Evolutionary conservation across 148 eudicot species (phyloP), one percentile per base, ranked within the genome.

Genomic region (Vaccinium macrocarpon): DNA sequence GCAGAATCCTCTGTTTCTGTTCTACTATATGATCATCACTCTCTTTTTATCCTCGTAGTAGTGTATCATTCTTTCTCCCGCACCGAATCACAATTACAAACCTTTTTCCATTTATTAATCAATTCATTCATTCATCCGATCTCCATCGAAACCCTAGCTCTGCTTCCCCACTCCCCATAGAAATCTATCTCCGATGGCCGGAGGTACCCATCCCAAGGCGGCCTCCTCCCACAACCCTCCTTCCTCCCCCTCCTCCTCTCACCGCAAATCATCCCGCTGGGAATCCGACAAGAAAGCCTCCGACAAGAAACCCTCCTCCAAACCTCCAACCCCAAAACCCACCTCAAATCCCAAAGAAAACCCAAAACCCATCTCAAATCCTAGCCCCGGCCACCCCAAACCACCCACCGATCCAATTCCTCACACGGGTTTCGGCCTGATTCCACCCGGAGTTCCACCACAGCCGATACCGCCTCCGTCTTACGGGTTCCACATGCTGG

Each of bases 401-500:
- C 82, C 79, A 23, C 62, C 87, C 32, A 64, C 82, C 48, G 70
- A 74, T 27, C 70, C 85, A 52, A 62, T 49, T 18, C 49, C 84
- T 73, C 84, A 82, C 12, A 75, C 88, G 15, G 62, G 82, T 19
- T 84, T 76, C 77, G 80, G 52, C 84, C 87, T 80, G 52, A 78
- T 86, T 19, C 46, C 38, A 35, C 38, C 38, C 38, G 38, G 38
- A 35, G 38, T 35, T 35, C 38, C 90, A 23, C 50, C 49, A 18
- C 73, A 90, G 62, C 95, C 90, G 11, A 92, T 90, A 0, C 96
- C 93, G 2, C 91, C 91, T 23, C 97, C 97, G 0, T 62, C 90
- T 1, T 96, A 96, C 85, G 99, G 95, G 0, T 93, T 96, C 82
- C 98, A 96, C 90, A 91, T 94, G 97, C 95, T 96, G 16, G 99